Evolutionary conservation across 768 basidiomycete species (phyloP).

Genomic region (Tricholoma flavovirens): DNA sequence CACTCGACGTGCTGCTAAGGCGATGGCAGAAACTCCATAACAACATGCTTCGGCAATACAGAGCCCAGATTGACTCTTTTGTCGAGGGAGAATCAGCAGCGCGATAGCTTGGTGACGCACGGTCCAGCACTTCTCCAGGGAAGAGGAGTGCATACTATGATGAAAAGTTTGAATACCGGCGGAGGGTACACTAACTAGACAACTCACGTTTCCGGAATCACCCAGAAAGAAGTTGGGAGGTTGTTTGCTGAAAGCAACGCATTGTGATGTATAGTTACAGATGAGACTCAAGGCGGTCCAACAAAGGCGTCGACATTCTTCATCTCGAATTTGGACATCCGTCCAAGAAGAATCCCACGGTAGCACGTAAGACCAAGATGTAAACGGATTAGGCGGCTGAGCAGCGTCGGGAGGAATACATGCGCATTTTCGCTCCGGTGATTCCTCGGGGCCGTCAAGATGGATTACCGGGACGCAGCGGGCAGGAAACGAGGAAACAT

Average conservation of each 20-base stretch:
- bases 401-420: conserved; percentile 38
- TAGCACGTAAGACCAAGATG: conserved; percentile 43
- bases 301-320: conserved; percentile 70
- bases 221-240: conserved; percentile 53
- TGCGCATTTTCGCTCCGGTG: conserved; percentile 34
- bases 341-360: conserved; percentile 63
- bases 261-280: conserved; percentile 62
- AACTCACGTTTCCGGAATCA: conserved; percentile 62
- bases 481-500: conserved; percentile 45
- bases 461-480: conserved; percentile 46
- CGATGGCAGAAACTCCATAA: conserved; percentile 70
- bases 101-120: conserved; percentile 33
- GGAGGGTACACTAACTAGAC: conserved; percentile 6
- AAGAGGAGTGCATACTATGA: conserved; percentile 60
- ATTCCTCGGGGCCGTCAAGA: conserved; percentile 21
- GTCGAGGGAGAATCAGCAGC: conserved; percentile 44
- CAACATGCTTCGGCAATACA: conserved; percentile 78
- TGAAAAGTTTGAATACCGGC: conserved; percentile 2
- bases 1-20: conserved; percentile 35
- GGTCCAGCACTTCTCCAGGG: conserved; percentile 65
- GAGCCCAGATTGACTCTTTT: conserved; percentile 77
- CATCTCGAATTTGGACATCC: conserved; percentile 48
- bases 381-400: conserved; percentile 31
- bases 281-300: conserved; percentile 71
- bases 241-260: conserved; percentile 57